A percentile compares a stretch with the other conserved stretches of the same genome.
Conservation (phyloP, 2,329 filamentous ascomycete genomes). For the Scopulariopsis brevicaulis region DNA sequence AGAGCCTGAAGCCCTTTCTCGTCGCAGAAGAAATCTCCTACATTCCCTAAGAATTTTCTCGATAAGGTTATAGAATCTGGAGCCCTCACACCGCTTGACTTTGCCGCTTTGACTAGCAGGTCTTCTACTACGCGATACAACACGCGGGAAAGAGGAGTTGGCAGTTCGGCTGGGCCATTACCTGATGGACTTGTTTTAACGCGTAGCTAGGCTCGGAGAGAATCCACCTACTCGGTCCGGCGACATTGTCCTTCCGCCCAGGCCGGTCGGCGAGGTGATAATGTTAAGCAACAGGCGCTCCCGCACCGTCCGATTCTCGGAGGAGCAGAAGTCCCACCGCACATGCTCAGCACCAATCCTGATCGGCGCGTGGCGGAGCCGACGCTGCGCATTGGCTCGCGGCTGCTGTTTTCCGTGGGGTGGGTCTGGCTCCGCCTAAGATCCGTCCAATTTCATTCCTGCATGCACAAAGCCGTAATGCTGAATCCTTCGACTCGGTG, state of each 20-base stretch:
- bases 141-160: constrained; percentile 3
- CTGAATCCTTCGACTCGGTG: neutral
- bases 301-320: neutral
- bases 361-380: neutral
- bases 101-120: neutral
- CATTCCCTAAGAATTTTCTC: constrained; percentile 3
- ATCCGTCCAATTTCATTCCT: neutral
- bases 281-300: too few relatives aligned
- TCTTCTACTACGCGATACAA: neutral
- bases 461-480: neutral
- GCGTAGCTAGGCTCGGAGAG: constrained; percentile 2
- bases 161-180: constrained; percentile 6
- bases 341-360: neutral
- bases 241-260: neutral
- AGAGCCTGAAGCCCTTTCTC: neutral
- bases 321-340: neutral
- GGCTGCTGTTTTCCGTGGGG: neutral
- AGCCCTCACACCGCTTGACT: constrained; percentile 2
- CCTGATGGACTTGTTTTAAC: constrained; percentile 8
- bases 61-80: constrained; percentile 5
- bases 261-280: too few relatives aligned
- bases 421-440: neutral
- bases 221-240: constrained; percentile 5
- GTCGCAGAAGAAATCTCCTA: too few relatives aligned
- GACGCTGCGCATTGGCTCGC: neutral